These are phyloP conservation scores for Rubroboletus satanas DNA, from an alignment of 768 basidiomycete genomes.

Conservation along the genomic window DNA sequence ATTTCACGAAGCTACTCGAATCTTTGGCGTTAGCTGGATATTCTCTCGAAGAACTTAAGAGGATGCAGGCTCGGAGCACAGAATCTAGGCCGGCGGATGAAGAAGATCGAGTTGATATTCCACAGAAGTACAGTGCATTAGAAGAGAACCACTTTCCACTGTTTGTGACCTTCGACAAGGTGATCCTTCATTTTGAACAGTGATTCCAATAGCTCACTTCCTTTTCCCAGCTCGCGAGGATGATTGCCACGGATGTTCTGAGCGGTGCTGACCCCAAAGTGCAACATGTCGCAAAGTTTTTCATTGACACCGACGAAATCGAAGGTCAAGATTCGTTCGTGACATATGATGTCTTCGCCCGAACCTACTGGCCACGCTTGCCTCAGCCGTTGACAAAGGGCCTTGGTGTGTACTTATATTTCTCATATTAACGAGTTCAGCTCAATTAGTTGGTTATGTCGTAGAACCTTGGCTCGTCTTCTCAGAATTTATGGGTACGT, in stretches of 20 bases:
- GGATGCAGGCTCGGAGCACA: conserved; percentile 19
- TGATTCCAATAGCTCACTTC: background rate
- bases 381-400: conserved; percentile 47
- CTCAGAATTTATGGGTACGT: conserved; percentile 61
- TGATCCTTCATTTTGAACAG: conserved; percentile 22
- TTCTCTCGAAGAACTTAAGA: conserved; percentile 38
- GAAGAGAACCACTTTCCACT: conserved; percentile 62
- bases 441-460: background rate
- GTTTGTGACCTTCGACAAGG: conserved; percentile 64
- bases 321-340: conserved; percentile 30
- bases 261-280: conserved; percentile 2
- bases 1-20: conserved; percentile 50
- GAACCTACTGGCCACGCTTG: conserved; percentile 59
- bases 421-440: background rate
- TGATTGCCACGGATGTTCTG: conserved; percentile 26
- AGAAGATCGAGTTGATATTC: conserved; percentile 29
- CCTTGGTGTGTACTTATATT: conserved; percentile 39
- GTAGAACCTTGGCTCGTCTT: conserved; percentile 61
- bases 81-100: conserved; percentile 36
- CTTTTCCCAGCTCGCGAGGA: conserved; percentile 19
- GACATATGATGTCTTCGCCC: conserved; percentile 45
- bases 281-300: conserved; percentile 8
- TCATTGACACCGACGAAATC: conserved; percentile 12
- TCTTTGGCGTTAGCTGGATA: conserved; percentile 39
- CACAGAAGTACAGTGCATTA: conserved; percentile 51